These are phyloP conservation scores for Pulicaria dysenterica DNA, from an alignment of 129 eudicot species.

Conservation along the genomic window DNA sequence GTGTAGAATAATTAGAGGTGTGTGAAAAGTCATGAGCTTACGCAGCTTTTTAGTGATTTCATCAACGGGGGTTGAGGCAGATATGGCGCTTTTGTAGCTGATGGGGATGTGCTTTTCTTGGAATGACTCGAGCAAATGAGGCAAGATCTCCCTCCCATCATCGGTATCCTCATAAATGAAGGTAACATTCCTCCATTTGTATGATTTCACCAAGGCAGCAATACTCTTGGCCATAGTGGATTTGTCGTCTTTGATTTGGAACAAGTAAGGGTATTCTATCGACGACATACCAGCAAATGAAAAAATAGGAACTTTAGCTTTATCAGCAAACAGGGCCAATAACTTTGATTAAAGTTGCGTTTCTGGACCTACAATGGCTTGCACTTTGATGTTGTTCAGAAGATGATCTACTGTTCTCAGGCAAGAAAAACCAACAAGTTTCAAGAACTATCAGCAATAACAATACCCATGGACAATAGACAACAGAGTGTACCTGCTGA, in stretches of 20 bases:
- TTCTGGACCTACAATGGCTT: conserved; percentile 40
- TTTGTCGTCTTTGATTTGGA: conserved; percentile 37
- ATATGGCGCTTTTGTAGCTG: conserved; percentile 32
- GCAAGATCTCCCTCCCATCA: conserved; percentile 26
- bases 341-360: conserved; percentile 1
- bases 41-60: conserved; percentile 41
- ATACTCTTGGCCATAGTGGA: conserved; percentile 25
- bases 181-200: conserved; percentile 29
- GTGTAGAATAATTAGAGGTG: conserved; percentile 47
- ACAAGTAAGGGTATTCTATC: conserved; percentile 25
- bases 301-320: conserved; percentile 35
- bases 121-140: conserved; percentile 14
- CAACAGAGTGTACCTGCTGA: conserved; percentile 25
- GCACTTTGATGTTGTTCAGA: conserved; percentile 25
- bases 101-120: conserved; percentile 22
- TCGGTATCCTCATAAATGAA: conserved; percentile 33
- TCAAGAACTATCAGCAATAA: neutral
- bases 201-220: conserved; percentile 26
- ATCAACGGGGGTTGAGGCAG: conserved; percentile 31
- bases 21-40: conserved; percentile 40
- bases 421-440: neutral
- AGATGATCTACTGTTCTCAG: conserved; percentile 16
- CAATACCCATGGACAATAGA: too few relatives aligned
- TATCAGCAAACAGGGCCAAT: conserved; percentile 16
- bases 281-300: conserved; percentile 24